These are phyloP conservation scores for Eutrema yunnanense DNA, from an alignment of 345 rosid genomes.

Conservation along the genomic window DNA sequence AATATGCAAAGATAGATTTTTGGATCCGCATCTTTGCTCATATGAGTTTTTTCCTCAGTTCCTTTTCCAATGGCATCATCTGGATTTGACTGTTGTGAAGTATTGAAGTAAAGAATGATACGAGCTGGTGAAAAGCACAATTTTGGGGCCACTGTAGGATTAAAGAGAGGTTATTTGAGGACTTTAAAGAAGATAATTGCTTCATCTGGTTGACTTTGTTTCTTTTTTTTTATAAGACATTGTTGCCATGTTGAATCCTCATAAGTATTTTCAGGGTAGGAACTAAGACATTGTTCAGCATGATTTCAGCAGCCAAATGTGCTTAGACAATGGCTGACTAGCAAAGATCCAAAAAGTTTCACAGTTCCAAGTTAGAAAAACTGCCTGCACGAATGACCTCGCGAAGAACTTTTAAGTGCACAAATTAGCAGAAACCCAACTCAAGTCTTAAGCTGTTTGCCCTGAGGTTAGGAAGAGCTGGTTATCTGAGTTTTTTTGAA, in stretches of 20 bases:
- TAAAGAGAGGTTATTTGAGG: not conserved
- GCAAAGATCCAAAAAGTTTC: not conserved
- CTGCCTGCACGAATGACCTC: not conserved
- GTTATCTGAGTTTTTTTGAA: not conserved
- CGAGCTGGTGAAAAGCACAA: not conserved
- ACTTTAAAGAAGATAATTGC: not conserved
- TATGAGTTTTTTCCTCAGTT: not conserved
- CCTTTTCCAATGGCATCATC: not conserved
- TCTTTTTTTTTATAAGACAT: not conserved
- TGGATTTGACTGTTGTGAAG: not conserved
- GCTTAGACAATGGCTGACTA: not conserved
- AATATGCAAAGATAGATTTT: not conserved
- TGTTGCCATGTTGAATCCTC: not conserved
- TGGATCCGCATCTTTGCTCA: not conserved
- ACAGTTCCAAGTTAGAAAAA: not conserved
- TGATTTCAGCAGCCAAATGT: not conserved
- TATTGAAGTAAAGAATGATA: not conserved
- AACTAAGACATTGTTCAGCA: not conserved
- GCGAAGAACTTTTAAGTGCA: not conserved
- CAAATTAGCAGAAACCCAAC: not conserved
- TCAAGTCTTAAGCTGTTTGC: not conserved
- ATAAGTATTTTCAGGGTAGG: constrained; percentile 4
- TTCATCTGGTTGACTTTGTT: not conserved
- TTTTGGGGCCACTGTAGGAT: not conserved
- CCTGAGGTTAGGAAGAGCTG: not conserved